phyloP scores from a whole-genome alignment of 164 flowering plant species.

The Litsea cubeba region DNA sequence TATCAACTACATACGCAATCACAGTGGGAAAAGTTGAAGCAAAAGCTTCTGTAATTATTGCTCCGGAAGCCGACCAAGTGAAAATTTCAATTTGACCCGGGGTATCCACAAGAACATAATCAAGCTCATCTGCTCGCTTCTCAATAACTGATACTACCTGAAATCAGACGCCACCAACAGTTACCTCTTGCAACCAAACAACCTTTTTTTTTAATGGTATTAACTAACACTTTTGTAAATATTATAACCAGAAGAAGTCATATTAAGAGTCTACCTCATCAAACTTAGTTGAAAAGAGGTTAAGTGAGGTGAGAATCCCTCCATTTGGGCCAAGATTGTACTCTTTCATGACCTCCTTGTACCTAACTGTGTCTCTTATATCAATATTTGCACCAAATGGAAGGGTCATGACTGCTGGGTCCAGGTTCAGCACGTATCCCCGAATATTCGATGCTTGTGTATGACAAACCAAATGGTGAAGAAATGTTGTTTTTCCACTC shows the following conservation, averaged over 20 bases:
- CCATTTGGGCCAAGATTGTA: conserved; percentile 97
- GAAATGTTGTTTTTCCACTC: conserved; percentile 91
- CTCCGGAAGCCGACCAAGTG: conserved; percentile 99
- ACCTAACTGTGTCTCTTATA: conserved; percentile 85
- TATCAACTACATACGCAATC: conserved; percentile 82
- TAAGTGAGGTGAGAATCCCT: conserved; percentile 88
- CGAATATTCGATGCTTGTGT: conserved; percentile 61
- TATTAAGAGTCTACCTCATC: conserved; percentile 59
- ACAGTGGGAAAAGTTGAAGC: conserved; percentile 97
- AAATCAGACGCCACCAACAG: conserved; percentile 7
- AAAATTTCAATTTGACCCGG: conserved; percentile 98
- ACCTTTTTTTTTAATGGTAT: not conserved
- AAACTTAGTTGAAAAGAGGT: conserved; percentile 87
- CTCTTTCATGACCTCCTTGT: conserved; percentile 98
- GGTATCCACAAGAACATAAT: conserved; percentile 93
- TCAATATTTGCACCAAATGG: conserved; percentile 93
- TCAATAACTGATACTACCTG: conserved; percentile 83
- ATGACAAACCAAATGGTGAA: conserved; percentile 77
- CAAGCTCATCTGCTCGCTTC: conserved; percentile 91
- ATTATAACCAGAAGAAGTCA: not conserved
- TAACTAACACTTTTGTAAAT: not conserved
- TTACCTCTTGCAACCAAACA: not conserved
- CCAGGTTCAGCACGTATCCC: conserved; percentile 88
- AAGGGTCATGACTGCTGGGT: conserved; percentile 88
- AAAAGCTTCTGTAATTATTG: conserved; percentile 92